phyloP scores from a whole-genome alignment of 169 alveolate species.

The Theileria orientalis region DNA sequence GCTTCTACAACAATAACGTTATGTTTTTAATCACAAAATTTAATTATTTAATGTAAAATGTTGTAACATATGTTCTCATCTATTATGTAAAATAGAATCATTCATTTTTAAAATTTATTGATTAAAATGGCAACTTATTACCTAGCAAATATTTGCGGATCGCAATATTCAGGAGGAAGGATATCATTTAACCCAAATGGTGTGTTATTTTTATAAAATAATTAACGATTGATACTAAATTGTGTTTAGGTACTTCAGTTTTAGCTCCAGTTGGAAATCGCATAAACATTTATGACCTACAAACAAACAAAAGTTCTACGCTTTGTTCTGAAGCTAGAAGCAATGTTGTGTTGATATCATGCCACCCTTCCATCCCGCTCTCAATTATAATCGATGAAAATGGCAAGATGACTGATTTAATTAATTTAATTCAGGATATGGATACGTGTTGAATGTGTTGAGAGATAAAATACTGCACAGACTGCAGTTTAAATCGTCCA shows the following conservation, averaged over 20 bases:
- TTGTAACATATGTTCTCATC: too few species aligned
- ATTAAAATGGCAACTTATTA: slow-evolving; percentile 37
- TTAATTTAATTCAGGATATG: slow-evolving; percentile 56
- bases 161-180: slow-evolving; percentile 66
- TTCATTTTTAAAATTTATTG: neutral
- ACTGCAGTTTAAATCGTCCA: slow-evolving; percentile 68
- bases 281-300: slow-evolving; percentile 75
- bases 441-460: slow-evolving; percentile 72
- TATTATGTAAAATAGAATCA: too few species aligned
- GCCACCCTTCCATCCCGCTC: slow-evolving; percentile 76
- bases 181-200: slow-evolving; percentile 64
- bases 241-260: slow-evolving; percentile 65
- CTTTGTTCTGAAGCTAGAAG: slow-evolving; percentile 74
- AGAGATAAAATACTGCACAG: slow-evolving; percentile 72
- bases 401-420: slow-evolving; percentile 16
- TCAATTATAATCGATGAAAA: slow-evolving; percentile 74
- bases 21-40: too few species aligned
- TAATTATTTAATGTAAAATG: too few species aligned
- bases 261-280: slow-evolving; percentile 83
- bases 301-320: slow-evolving; percentile 71
- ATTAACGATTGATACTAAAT: neutral
- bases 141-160: slow-evolving; percentile 64
- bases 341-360: slow-evolving; percentile 66
- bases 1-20: neutral
- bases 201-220: neutral